These are phyloP conservation scores for Dittrichia graveolens DNA, from an alignment of 129 eudicot genomes.

Conservation along the genomic window DNA sequence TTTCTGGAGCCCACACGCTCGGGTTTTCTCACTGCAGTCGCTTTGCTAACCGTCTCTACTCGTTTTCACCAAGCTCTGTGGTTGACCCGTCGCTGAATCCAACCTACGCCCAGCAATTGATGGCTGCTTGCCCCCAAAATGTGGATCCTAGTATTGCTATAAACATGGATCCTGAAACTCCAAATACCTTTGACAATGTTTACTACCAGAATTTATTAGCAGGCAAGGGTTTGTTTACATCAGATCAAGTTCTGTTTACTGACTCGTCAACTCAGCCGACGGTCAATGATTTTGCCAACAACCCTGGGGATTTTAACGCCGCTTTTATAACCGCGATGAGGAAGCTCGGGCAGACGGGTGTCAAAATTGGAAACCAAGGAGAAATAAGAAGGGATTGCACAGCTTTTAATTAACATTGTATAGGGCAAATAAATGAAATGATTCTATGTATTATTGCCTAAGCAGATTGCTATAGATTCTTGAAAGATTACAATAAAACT, in stretches of 20 bases:
- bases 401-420: constrained; percentile 46
- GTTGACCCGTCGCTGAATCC: constrained; percentile 73
- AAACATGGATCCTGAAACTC: constrained; percentile 66
- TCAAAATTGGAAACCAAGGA: constrained; percentile 70
- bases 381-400: constrained; percentile 72
- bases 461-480: constrained; percentile 11
- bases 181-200: constrained; percentile 53
- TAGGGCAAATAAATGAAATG: not conserved
- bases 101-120: constrained; percentile 61
- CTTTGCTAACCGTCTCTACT: constrained; percentile 65
- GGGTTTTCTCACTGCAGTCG: constrained; percentile 79
- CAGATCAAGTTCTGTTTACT: constrained; percentile 68
- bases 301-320: constrained; percentile 44
- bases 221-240: constrained; percentile 74
- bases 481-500: constrained; percentile 25
- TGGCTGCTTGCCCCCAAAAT: constrained; percentile 53
- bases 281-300: constrained; percentile 61
- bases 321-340: constrained; percentile 74
- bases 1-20: constrained; percentile 80
- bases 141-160: constrained; percentile 54
- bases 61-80: constrained; percentile 46
- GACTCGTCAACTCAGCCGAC: constrained; percentile 49
- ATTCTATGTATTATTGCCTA: constrained; percentile 7
- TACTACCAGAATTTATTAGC: constrained; percentile 61
- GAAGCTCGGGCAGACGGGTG: constrained; percentile 68